Evolutionary conservation across 2,329 filamentous ascomycete species (phyloP).

Genomic region (Pseudopyrenochaeta lycopersici): DNA sequence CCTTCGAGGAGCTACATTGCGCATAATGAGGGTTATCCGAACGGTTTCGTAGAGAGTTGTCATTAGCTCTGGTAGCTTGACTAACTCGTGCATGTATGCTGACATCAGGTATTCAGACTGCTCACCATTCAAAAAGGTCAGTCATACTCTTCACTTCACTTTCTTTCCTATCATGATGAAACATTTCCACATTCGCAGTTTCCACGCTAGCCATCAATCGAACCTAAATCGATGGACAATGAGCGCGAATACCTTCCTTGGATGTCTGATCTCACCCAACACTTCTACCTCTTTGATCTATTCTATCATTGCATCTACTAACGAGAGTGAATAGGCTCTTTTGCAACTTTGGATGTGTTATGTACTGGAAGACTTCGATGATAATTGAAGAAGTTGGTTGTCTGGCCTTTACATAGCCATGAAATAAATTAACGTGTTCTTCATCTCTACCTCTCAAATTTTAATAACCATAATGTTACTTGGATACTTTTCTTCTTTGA

Average conservation of each 20-base stretch:
- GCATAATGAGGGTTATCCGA: too few species aligned
- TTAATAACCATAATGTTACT: too few species aligned
- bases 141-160: constrained; percentile 29
- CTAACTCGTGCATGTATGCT: neutral
- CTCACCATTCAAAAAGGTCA: constrained; percentile 33
- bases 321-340: constrained; percentile 20
- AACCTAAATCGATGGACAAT: constrained; percentile 73
- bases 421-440: too few species aligned
- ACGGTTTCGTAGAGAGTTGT: neutral
- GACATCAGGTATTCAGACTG: neutral
- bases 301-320: constrained; percentile 20
- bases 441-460: too few species aligned
- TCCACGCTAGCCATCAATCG: constrained; percentile 77
- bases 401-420: too few species aligned
- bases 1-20: neutral
- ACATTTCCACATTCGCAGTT: constrained; percentile 85
- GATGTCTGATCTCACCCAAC: constrained; percentile 69
- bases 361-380: too few species aligned
- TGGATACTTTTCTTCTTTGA: too few species aligned
- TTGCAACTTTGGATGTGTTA: neutral
- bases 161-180: constrained; percentile 69
- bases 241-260: constrained; percentile 75
- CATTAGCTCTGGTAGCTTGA: neutral
- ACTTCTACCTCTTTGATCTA: constrained; percentile 10
- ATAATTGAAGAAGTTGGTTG: too few species aligned